These are phyloP conservation scores for Trichosanthes truncata DNA, from an alignment of 306 rosid species.

Conservation along the genomic window DNA sequence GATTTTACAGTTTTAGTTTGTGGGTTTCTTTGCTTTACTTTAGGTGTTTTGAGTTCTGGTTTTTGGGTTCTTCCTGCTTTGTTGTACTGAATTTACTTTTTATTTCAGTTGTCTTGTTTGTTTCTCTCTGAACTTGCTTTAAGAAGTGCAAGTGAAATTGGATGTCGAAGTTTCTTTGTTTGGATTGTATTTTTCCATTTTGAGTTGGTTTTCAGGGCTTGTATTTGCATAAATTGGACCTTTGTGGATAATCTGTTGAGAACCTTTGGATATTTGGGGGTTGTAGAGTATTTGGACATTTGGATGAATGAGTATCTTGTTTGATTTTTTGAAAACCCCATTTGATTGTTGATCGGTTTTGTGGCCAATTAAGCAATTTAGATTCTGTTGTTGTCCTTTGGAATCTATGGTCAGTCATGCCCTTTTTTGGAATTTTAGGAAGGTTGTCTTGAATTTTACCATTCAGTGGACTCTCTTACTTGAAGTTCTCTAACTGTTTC, in stretches of 20 bases:
- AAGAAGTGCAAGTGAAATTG: slow-evolving; percentile 1
- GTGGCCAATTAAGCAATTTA: neutral
- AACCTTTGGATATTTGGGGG: neutral
- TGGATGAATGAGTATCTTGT: neutral
- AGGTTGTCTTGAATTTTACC: neutral
- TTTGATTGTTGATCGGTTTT: neutral
- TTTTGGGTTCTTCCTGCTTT: neutral
- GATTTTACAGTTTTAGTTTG: neutral
- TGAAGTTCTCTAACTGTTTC: neutral
- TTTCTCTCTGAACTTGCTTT: neutral
- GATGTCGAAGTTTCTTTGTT: neutral
- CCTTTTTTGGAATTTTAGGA: neutral
- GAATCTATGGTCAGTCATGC: neutral
- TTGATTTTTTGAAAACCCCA: neutral
- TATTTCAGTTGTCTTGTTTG: neutral
- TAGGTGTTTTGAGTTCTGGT: neutral
- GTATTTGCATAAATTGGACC: neutral
- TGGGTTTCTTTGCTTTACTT: neutral
- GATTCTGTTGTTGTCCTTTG: neutral
- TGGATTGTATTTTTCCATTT: neutral
- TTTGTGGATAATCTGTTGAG: neutral
- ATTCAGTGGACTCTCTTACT: neutral
- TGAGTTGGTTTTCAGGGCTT: neutral
- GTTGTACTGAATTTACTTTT: neutral
- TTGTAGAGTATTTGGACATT: neutral